Base-by-base conservation (phyloP, 305 asterid species). In the Fraxinus albicans region DNA sequence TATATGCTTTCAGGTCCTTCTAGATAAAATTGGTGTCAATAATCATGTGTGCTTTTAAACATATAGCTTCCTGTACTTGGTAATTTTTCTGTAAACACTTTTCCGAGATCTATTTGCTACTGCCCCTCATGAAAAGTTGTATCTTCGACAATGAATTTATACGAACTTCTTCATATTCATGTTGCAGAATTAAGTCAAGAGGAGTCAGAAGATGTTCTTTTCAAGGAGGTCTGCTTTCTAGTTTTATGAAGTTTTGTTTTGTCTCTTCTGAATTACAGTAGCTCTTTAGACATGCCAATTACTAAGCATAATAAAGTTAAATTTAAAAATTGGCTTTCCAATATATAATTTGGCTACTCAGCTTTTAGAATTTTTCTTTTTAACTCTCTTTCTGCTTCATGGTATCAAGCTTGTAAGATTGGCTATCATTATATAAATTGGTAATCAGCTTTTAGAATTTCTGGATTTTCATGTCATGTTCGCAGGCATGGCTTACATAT, bases 401-500 rank as follows among this genome's bases (percentile, higher is more conserved):
- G 29, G 21, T 83, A 33, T 78, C 17, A 2, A 10, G 72, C 25
- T 31, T 21, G 29, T 60, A 23, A 25, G 31, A 60, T 60, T 60
- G 70, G 31, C 12, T n/a, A 60, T 60, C 31, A 60, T 60, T 60
- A 60, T 60, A 21, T 60, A 60, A 60, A 60, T n/a, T 60, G 70
- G 29, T 60, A 21, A 4, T 21, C 13, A 2, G 72, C 29, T 60
- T 60, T 19, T 60, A 60, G 29, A 23, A 19, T 19, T 60, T 21
- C 29, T 23, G 27, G 72, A 19, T 67, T 23, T 67, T 67, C 74
- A 67, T 67, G 53, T 76, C n/a, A 53, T 81, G 31, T 86, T 76
- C 83, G 42, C 91, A 94, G 99, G 95, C 98, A 75, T 97, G 99
- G 99, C 98, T 97, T 85, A 89, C 96, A 82, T 97, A 94, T 89